Evolutionary conservation across 345 rosid species (phyloP).

Genomic region (Ailanthus altissimus): DNA sequence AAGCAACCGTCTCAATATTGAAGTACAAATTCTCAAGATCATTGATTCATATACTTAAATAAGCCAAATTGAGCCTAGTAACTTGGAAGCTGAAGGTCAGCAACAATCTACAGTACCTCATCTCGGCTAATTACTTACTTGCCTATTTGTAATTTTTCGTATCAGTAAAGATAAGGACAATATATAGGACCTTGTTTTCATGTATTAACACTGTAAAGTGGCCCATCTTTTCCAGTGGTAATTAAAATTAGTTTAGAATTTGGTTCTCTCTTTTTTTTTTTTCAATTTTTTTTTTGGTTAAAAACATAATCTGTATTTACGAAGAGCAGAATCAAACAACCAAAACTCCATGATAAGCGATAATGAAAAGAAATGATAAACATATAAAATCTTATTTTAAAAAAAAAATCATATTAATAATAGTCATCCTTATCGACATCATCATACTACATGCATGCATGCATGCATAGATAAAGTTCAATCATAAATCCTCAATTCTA

Average conservation of each 20-base stretch:
- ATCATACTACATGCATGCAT: conserved; percentile 16
- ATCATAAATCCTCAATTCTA: conserved; percentile 3
- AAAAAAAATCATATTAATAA: neutral
- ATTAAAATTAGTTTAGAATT: neutral
- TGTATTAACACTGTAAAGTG: neutral
- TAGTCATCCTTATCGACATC: neutral
- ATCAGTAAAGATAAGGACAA: neutral
- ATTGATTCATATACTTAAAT: neutral
- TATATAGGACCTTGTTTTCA: neutral
- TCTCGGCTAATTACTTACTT: neutral
- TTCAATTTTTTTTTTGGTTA: neutral
- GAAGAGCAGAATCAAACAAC: neutral
- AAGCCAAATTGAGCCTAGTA: neutral
- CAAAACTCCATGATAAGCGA: neutral
- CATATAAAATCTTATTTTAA: neutral
- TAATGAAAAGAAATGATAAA: neutral
- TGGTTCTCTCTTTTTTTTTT: no score
- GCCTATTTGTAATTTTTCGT: no score
- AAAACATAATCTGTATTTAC: neutral
- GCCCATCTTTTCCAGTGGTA: neutral
- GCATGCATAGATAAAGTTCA: conserved; percentile 21
- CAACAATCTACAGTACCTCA: neutral
- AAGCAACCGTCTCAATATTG: neutral
- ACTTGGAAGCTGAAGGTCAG: neutral
- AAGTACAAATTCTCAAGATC: neutral